Evolutionary conservation across 1,284 basidiomycete genomes (phyloP).

Genomic region (Naganishia albida): DNA sequence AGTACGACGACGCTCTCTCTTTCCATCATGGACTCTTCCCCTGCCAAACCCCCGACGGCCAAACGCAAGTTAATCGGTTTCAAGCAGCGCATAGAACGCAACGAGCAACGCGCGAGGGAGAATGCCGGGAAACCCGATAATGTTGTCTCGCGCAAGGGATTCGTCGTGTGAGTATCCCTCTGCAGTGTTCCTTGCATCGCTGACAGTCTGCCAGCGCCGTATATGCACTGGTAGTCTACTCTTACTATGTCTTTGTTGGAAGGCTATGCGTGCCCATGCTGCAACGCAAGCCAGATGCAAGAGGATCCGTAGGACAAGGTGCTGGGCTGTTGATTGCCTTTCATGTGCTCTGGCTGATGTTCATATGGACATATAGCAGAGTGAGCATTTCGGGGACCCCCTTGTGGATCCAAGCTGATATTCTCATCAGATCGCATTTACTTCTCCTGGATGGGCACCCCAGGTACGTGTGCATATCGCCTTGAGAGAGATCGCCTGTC

Average conservation of each 20-base stretch:
- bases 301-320: conserved; percentile 59
- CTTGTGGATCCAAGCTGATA: not conserved
- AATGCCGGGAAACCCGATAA: conserved; percentile 30
- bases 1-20: not conserved
- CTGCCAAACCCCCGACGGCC: not conserved
- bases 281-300: conserved; percentile 52
- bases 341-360: conserved; percentile 65
- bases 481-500: not conserved
- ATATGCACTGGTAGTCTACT: conserved; percentile 43
- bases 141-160: conserved; percentile 26
- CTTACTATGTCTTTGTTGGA: conserved; percentile 69
- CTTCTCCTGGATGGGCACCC: conserved; percentile 67
- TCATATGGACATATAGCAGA: conserved; percentile 69
- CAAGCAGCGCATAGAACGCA: conserved; percentile 27
- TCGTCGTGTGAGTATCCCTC: conserved; percentile 26
- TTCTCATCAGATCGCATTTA: conserved; percentile 59
- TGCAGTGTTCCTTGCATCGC: not conserved
- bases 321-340: conserved; percentile 66
- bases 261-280: conserved; percentile 68
- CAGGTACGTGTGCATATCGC: conserved; percentile 60
- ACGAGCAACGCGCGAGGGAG: conserved; percentile 18
- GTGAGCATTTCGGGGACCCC: conserved; percentile 50
- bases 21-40: not conserved
- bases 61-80: conserved; percentile 26
- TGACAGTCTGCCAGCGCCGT: conserved; percentile 40